Base-by-base conservation (phyloP, 2,329 filamentous ascomycete genomes). In the Penicillium sp. region DNA sequence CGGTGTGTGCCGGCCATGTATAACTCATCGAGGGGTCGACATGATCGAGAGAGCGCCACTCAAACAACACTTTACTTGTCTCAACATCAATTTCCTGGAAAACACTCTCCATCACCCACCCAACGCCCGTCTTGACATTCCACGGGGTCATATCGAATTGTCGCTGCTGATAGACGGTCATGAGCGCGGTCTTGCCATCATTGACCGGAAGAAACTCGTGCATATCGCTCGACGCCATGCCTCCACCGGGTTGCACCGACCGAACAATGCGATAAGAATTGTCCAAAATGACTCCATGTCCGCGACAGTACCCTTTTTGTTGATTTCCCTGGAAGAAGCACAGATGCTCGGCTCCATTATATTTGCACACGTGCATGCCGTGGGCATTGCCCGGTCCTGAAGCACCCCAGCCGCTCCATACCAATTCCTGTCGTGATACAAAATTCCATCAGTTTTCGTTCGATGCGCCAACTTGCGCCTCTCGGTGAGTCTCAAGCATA, bases 21-120 rank as follows among this genome's bases (percentile, higher is more conserved):
- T 80, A 83, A 52, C 77, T 79, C 39, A 75, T 70, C 2, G 76
- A 76, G 1, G 79, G 80, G 61, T 81, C 78, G 44, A 82, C 73
- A 66, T 83, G 80, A 61, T 82, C 79, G 36, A 82, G 71, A 22
- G 79, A 79, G 33, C 77, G 75, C 81, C 81, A 83, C 62, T 82
- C 79, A 56, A 83, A 83, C 4, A 82, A 41, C 31, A 82, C 73
- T 55, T 73, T 69, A 31, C 76, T 78, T 7, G 79, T 82, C 53
- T 82, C 79, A 39, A 83, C 76, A 18, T 84, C 79, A 7, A 83
- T 72, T 66, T 83, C 81, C 66, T 84, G 81, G 60, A 84, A 83
- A 2, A 82, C 73, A 55, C 80, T 80, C 67, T 83, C 78, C 62
- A 83, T 79, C 37, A 84, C 68, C 79, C 80, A 84, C 1, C 80